Evolutionary conservation across 148 eudicot genomes (phyloP), one percentile per base, ranked within the genome.

Genomic region (Dysphania ambrosioides): DNA sequence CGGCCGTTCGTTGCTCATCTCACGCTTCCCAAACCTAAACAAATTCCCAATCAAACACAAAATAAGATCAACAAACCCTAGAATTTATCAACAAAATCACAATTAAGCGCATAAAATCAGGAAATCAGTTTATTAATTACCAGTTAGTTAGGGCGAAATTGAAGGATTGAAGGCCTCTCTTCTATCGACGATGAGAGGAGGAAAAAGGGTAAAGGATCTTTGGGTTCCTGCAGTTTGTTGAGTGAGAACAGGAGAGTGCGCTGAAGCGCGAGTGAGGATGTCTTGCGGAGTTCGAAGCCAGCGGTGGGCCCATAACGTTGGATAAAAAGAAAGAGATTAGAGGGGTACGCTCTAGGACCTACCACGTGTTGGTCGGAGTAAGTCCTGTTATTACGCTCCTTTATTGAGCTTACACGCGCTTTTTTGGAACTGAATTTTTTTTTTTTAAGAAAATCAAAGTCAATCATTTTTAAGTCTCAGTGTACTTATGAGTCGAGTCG

Each of bases 1-100:
- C 31, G 87, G 83, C 16, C 84, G 77, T 75, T 86, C 88, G 74
- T 86, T 86, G 86, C 63, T 91, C 97, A 92, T 92, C 85, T 86
- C 88, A 79, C 24, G 36, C 42, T 59, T 13, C 62, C 19, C 68
- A 19, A 40, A 55, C 53, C 57, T 26, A 31, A 35, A 19, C 13
- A 57, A 35, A 18, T 53, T 42, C 6, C 29, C 31, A 47, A 51
- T 6, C 47, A 57, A 35, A 5, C 29, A 7, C 34, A 24, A 34
- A 41, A 19, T 30, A 56, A 51, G 19, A 65, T 35, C 13, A 35
- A 66, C 1, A 31, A 16, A 35, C 16, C 23, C 47, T n/a, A 47
- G 26, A 66, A 66, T 9, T 36, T 16, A 65, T 35, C 35, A 9
- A 26, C 38, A 15, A 30, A 65, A 21, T 47, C 21, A 47, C 0